Evolutionary conservation across 2,329 filamentous ascomycete species (phyloP), one percentile per base, ranked within the genome.

Genomic region (Cytospora paraplurivora): DNA sequence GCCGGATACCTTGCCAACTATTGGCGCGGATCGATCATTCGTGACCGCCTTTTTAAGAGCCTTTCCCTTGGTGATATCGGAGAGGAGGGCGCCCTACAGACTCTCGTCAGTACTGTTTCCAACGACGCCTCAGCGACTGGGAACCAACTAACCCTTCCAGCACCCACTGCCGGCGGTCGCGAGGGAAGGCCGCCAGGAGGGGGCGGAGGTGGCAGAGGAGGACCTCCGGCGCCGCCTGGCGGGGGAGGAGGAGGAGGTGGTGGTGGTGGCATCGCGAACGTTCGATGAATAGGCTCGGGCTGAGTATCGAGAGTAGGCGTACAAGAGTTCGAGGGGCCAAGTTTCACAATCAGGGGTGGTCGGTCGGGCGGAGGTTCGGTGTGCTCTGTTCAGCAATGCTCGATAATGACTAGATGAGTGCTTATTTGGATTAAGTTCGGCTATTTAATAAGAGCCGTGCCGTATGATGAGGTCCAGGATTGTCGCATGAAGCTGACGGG

Each of bases 11-110:
- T 84, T 86, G 65, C 77, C 84, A 62, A 97, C 75, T 57, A 84
- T 71, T 0, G 94, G 94, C 8, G 92, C 92, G 27, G 93, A 97
- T 76, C 94, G 88, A 76, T 98, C 94, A 77, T 98, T 97, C 69
- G 93, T 91, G 62, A 92, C 88, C 37, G 92, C 83, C 76, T 97
- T 97, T 77, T 90, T 97, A 64, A 98, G 82, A 66, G 81, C 79
- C 69, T 79, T 83, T 68, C 94, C 95, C 76, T 96, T 96, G 69
- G 82, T 80, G 70, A 99, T 99, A 76, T 98, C 94, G 72, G 87
- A 84, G 52, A 98, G 85, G 41, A 99, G 83, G 61, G 94, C 93
- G 70, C 89, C 89, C 94, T 98, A 71, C 52, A 32, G 64, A 53
- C 65, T 44, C 68, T 71, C 62, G 66, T 60, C 35, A 53, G 56